Evolutionary conservation across 441 rosid species (phyloP), one percentile per base, ranked within the genome.

Genomic region (Erodium texanum): DNA sequence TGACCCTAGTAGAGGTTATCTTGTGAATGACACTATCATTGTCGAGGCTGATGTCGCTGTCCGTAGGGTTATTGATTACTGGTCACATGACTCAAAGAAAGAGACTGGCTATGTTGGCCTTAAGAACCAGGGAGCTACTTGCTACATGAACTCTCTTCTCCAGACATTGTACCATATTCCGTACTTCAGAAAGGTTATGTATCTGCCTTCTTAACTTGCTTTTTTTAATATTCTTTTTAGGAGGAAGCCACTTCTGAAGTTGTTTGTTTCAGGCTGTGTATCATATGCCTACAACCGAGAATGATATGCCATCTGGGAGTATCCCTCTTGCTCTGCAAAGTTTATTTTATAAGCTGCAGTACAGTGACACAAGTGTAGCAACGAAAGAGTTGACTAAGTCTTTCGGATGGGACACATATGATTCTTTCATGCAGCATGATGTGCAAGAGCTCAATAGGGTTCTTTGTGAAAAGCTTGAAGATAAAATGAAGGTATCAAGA

Each of bases 391-490:
- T 87, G 78, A 87, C 93, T 0, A 87, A 87, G 74, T 87, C 93
- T 69, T 87, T 87, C 80, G 93, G 93, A 69, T 87, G 93, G 93
- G 93, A 87, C 71, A 80, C 93, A 23, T 80, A 84, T 78, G 90
- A 87, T 75, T 87, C 93, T 52, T 87, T 87, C 75, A 78, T 87
- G 90, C 93, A 87, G 79, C 93, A 87, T 76, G 93, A 87, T 82
- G 90, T 87, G 59, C 93, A 87, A 84, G 93, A 87, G 78, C 90
- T 87, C 73, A 85, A 87, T 66, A 82, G 93, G 77, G 93, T 87
- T 80, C 90, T 87, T 19, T 75, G 82, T 48, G 90, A 87, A 77
- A 87, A 87, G 73, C 90, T 87, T 68, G 93, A 87, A 76, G 93
- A 87, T 76, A 87, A 85, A 71, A 87, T 87, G 88, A 88, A 83